A percentile compares a stretch with the other conserved stretches of the same genome.
These are phyloP conservation scores for Leucoagaricus sp. DNA, from an alignment of 1,284 basidiomycete genomes.

Conservation along the genomic window DNA sequence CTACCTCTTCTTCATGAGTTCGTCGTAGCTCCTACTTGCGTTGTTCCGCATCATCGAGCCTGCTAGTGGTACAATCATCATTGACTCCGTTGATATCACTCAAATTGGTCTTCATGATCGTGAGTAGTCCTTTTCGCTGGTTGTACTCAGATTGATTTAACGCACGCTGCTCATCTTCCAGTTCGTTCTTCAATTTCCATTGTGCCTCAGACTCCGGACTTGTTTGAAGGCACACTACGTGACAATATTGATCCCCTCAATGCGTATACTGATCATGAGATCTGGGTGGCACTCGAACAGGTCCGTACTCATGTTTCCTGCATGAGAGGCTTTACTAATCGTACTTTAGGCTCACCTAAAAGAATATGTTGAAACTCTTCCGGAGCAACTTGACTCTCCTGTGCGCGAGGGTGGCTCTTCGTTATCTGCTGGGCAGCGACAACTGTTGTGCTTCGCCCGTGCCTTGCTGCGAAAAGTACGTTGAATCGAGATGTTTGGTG, in stretches of 20 bases:
- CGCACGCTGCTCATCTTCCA: conserved; percentile 26
- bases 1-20: conserved; percentile 8
- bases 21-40: conserved; percentile 55
- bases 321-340: background rate
- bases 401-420: conserved; percentile 85
- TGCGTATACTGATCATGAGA: conserved; percentile 70
- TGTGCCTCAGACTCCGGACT: conserved; percentile 82
- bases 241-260: conserved; percentile 85
- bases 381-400: conserved; percentile 74
- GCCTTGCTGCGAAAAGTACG: conserved; percentile 70
- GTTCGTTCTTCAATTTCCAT: conserved; percentile 82
- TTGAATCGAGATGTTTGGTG: background rate
- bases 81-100: conserved; percentile 85
- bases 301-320: conserved; percentile 35
- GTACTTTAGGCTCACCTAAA: conserved; percentile 58
- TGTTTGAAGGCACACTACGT: conserved; percentile 86
- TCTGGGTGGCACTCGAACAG: conserved; percentile 83
- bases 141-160: background rate
- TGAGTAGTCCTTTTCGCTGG: conserved; percentile 33
- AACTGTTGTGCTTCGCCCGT: conserved; percentile 82
- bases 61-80: conserved; percentile 72
- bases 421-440: conserved; percentile 83
- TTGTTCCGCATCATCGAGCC: conserved; percentile 87
- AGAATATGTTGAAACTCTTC: conserved; percentile 70
- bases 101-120: conserved; percentile 82